Percentiles rank a stretch among this genome's conserved stretches.
These are phyloP conservation scores for Neckera pumila DNA, from an alignment of 225 moss, liverwort and hornwort genomes.

Conservation along the genomic window DNA sequence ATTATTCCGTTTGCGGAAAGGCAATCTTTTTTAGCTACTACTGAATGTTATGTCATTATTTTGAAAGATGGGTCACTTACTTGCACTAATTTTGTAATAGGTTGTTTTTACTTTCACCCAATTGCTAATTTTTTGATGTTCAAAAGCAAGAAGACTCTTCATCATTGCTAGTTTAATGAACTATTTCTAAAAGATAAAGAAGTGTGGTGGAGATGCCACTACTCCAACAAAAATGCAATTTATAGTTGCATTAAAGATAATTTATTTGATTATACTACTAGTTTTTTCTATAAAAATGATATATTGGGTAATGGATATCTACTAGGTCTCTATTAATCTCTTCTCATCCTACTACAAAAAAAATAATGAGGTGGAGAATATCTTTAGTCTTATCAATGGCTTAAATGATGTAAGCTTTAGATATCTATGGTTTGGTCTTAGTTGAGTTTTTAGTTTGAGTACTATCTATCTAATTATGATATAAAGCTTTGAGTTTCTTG, in stretches of 20 bases:
- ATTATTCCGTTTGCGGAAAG: too few species aligned
- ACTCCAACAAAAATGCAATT: not conserved
- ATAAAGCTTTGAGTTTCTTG: not conserved
- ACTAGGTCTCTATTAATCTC: not conserved
- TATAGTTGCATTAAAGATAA: fast-evolving
- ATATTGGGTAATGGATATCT: not conserved
- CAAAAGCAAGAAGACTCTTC: too few species aligned
- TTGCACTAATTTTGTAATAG: fast-evolving
- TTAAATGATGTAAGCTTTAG: not conserved
- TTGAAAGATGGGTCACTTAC: not conserved
- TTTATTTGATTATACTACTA: not conserved
- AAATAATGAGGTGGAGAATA: not conserved
- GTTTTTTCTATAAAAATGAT: not conserved
- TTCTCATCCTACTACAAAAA: not conserved
- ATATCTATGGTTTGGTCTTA: not conserved
- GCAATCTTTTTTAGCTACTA: too few species aligned
- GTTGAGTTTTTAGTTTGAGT: not conserved
- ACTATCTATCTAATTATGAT: not conserved
- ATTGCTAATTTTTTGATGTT: not conserved
- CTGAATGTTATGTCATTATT: too few species aligned
- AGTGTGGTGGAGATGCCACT: not conserved
- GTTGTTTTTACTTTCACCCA: not conserved
- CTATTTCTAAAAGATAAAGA: not conserved
- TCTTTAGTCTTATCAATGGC: not conserved
- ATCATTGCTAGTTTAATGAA: not conserved